Conservation (phyloP, 2,329 filamentous ascomycete species). For the Phialemonium atrogriseum region DNA sequence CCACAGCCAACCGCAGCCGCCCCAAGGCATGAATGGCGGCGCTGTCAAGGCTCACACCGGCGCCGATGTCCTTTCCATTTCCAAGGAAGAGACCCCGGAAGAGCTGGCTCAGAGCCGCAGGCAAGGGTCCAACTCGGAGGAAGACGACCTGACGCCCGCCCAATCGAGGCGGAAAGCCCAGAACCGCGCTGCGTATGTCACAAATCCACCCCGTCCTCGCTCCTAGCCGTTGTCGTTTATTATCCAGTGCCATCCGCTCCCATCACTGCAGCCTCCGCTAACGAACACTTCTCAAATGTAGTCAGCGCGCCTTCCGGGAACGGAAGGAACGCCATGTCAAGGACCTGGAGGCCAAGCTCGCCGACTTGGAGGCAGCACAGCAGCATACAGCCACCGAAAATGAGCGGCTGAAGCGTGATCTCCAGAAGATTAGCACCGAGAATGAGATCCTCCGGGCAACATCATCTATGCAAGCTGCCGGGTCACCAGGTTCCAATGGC, state of each 20-base stretch:
- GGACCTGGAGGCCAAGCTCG: conserved; percentile 82
- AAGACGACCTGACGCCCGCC: conserved; percentile 45
- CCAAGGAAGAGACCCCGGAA: conserved; percentile 32
- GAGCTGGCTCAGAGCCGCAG: conserved; percentile 19
- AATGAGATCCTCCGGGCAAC: conserved; percentile 89
- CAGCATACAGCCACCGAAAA: conserved; percentile 72
- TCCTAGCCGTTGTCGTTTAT: conserved; percentile 1
- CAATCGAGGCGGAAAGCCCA: conserved; percentile 53
- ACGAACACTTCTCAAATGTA: conserved; percentile 30
- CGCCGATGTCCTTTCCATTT: conserved; percentile 23
- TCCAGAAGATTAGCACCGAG: conserved; percentile 79
- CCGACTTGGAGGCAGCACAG: conserved; percentile 65
- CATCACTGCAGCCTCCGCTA: conserved; percentile 3
- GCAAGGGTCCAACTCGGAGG: conserved; percentile 45
- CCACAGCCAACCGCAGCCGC: conserved; percentile 18
- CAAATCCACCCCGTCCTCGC: background rate
- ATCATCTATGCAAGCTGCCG: conserved; percentile 32
- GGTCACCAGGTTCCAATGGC: conserved; percentile 32
- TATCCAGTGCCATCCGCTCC: background rate
- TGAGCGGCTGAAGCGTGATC: conserved; percentile 72
- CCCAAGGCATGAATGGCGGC: conserved; percentile 14
- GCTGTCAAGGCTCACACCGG: conserved; percentile 12
- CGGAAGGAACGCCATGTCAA: conserved; percentile 88
- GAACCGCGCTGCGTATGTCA: conserved; percentile 52
- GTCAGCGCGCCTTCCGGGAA: conserved; percentile 92